Evolutionary conservation across 2,329 filamentous ascomycete species (phyloP).

Genomic region (Pezicula rhizophila): DNA sequence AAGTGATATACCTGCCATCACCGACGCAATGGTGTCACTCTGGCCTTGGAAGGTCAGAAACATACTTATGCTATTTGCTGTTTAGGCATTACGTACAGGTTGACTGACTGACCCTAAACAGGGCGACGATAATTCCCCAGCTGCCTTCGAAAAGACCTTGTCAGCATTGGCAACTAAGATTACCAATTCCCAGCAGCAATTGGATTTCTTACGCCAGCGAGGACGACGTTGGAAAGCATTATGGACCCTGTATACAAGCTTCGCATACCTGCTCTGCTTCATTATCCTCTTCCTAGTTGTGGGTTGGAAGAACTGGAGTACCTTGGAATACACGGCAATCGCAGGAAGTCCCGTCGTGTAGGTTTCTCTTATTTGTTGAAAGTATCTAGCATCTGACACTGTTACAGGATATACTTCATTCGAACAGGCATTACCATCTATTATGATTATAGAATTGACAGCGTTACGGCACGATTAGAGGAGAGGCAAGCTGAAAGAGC

Average conservation of each 20-base stretch:
- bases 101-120: slow-evolving; percentile 30
- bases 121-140: slow-evolving; percentile 76
- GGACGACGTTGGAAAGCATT: slow-evolving; percentile 77
- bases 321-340: slow-evolving; percentile 72
- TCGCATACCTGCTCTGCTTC: slow-evolving; percentile 82
- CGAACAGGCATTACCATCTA: slow-evolving; percentile 61
- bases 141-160: slow-evolving; percentile 88
- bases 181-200: slow-evolving; percentile 61
- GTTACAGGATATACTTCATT: slow-evolving; percentile 67
- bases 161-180: slow-evolving; percentile 80
- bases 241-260: slow-evolving; percentile 83
- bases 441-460: slow-evolving; percentile 77
- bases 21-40: slow-evolving; percentile 66
- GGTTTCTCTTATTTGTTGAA: slow-evolving; percentile 21
- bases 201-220: slow-evolving; percentile 67
- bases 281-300: slow-evolving; percentile 80
- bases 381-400: slow-evolving; percentile 14
- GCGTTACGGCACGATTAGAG: slow-evolving; percentile 63
- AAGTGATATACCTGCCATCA: slow-evolving; percentile 8
- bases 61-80: slow-evolving; percentile 9
- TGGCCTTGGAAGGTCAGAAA: slow-evolving; percentile 74
- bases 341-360: slow-evolving; percentile 74
- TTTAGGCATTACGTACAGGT: not conserved
- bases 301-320: slow-evolving; percentile 72
- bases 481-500: slow-evolving; percentile 72